A percentile compares a stretch with the other conserved stretches of the same genome.
These are phyloP conservation scores for Globisporangium acanthophoron DNA, from an alignment of 352 stramenopile species.

Conservation along the genomic window DNA sequence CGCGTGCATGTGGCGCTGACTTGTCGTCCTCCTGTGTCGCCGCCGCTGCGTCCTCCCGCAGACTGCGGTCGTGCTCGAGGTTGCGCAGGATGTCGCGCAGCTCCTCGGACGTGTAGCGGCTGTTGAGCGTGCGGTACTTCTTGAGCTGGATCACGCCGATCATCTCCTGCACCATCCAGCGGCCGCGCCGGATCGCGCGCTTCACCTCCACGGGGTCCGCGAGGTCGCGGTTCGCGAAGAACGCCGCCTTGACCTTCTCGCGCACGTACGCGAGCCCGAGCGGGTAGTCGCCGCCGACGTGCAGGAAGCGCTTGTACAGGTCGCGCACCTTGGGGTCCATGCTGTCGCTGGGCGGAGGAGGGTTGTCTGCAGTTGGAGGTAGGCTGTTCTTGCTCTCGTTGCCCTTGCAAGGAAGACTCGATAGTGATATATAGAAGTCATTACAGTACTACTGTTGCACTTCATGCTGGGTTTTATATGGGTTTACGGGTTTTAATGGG, in stretches of 20 bases:
- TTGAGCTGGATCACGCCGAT: conserved; percentile 96
- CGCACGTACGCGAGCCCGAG: conserved; percentile 90
- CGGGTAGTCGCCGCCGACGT: conserved; percentile 94
- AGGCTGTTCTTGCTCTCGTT: no score
- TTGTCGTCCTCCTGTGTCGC: background rate
- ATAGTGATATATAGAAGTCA: no score
- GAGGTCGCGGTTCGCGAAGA: conserved; percentile 85
- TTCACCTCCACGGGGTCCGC: conserved; percentile 30
- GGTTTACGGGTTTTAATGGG: no score
- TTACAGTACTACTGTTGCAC: no score
- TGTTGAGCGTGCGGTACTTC: conserved; percentile 95
- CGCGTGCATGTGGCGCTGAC: background rate
- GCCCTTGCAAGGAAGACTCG: no score
- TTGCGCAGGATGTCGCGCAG: conserved; percentile 34
- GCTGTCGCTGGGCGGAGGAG: background rate
- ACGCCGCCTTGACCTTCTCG: conserved; percentile 87
- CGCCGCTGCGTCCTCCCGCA: conserved; percentile 29
- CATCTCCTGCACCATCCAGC: conserved; percentile 95
- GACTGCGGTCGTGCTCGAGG: conserved; percentile 18
- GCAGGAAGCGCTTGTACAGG: conserved; percentile 93
- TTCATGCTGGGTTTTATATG: no score
- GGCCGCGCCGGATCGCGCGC: conserved; percentile 90
- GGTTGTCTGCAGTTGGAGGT: no score
- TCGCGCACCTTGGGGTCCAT: conserved; percentile 94
- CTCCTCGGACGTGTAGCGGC: conserved; percentile 85